phyloP scores from a whole-genome alignment of 1,139 yeast genomes.

The Eremothecium coryli region DNA sequence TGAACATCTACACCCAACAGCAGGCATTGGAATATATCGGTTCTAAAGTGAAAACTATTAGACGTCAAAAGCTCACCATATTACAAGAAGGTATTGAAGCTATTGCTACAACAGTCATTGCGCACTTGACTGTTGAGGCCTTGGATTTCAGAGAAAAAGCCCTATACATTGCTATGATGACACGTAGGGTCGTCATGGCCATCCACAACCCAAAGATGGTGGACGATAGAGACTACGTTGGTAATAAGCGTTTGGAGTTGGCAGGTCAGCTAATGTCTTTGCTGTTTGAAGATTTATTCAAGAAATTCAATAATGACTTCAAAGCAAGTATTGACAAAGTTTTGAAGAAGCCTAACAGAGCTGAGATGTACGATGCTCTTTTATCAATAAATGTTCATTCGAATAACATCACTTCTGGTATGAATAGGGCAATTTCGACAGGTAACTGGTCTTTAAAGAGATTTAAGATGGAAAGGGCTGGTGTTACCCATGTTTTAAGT shows the following conservation, averaged over 20 bases:
- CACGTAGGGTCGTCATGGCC: slow-evolving; percentile 91
- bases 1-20: slow-evolving; percentile 82
- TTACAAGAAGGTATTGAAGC: slow-evolving; percentile 97
- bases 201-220: slow-evolving; percentile 92
- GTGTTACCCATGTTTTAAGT: slow-evolving; percentile 93
- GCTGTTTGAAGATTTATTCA: slow-evolving; percentile 90
- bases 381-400: slow-evolving; percentile 84
- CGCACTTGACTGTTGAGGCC: slow-evolving; percentile 81
- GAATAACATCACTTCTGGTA: slow-evolving; percentile 85
- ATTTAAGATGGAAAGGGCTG: slow-evolving; percentile 99
- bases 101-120: slow-evolving; percentile 90
- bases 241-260: slow-evolving; percentile 91
- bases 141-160: slow-evolving; percentile 92
- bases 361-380: slow-evolving; percentile 90
- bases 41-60: slow-evolving; percentile 78
- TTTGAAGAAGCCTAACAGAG: slow-evolving; percentile 85
- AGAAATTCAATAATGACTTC: slow-evolving; percentile 89
- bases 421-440: slow-evolving; percentile 93
- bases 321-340: slow-evolving; percentile 91
- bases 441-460: slow-evolving; percentile 98
- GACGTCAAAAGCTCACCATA: slow-evolving; percentile 76
- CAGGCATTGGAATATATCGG: slow-evolving; percentile 93
- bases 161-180: slow-evolving; percentile 88
- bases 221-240: slow-evolving; percentile 97
- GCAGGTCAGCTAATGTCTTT: slow-evolving; percentile 97